Base-by-base conservation (phyloP, 192 early-diverging fungal genomes). In the Paraglomus brasilianum region DNA sequence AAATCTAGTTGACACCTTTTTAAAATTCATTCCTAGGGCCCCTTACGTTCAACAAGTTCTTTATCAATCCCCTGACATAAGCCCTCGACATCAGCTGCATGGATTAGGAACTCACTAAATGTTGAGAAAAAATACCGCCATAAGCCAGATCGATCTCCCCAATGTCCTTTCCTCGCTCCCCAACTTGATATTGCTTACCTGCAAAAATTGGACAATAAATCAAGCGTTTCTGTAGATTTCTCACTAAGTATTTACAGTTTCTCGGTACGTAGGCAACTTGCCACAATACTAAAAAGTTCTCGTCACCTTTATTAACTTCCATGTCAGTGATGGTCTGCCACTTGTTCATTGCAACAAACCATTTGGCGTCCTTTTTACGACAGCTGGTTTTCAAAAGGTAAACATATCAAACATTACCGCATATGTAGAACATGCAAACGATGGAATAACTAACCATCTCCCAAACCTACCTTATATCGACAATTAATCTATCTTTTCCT, bases 31-130 rank as follows among this genome's bases (percentile, higher is more conserved):
- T 36, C 8, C 45, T 22, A 8, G 10, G 50, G 38, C 10, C 7
- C 69, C 76, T 66, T 69, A 85, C 86, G 72, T 78, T 81, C 63
- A 0, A 99, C 97, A 24, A 99, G 87, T 8, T 88, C 86, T 67
- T 83, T 77, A 68, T 99, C 97, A 62, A 99, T 93, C 8, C 97
- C 97, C 49, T 89, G 82, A 75, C 95, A 97, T 30, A 98, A 79
- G 4, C 97, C 97, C 72, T 99, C 97, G 30, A 99, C 95, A 74
- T 99, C 95, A 2, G 97, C 95, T 1, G 97, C 97, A 76, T 99
- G 97, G 38, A 99, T 88, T 42, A 99, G 76, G 74, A 99, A 98
- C 81, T 99, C 97, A 44, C 85, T 86, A 70, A 57, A 19, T 55
- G 56, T 5, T 58, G 1, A 58, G 62, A 42, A 69, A 22, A 19